Conservation (phyloP, 805 yeast species). For the Kodamaea restingae region DNA sequence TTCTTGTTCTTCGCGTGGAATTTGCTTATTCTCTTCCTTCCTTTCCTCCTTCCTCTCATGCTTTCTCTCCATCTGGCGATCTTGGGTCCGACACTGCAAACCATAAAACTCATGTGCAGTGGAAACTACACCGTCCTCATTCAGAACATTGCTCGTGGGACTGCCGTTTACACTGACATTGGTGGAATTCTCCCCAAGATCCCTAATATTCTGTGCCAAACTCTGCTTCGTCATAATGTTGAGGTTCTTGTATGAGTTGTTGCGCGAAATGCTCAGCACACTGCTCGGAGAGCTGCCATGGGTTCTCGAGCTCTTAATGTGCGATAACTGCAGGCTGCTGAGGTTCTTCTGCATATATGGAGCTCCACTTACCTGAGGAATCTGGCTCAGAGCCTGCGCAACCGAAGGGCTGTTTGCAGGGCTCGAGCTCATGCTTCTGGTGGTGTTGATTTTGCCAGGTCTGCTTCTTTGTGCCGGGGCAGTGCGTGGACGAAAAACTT, state of each 20-base stretch:
- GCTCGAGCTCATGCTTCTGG: neutral
- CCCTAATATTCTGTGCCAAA: constrained; percentile 23
- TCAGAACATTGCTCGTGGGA: too few species aligned
- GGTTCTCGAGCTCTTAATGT: constrained; percentile 5
- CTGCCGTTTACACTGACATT: too few species aligned
- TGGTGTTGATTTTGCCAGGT: constrained; percentile 27
- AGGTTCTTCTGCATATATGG: too few species aligned
- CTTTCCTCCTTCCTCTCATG: too few species aligned
- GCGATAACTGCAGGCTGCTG: too few species aligned
- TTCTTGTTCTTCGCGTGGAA: too few species aligned
- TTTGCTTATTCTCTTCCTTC: too few species aligned
- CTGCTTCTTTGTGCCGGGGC: constrained; percentile 37
- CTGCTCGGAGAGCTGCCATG: constrained; percentile 3
- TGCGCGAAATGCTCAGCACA: constrained; percentile 1
- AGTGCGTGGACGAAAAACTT: constrained; percentile 45
- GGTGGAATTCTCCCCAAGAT: too few species aligned
- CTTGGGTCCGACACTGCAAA: too few species aligned
- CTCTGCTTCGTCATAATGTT: constrained; percentile 15
- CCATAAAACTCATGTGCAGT: neutral
- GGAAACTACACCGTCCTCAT: neutral
- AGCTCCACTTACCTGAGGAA: too few species aligned
- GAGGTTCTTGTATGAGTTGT: constrained; percentile 16
- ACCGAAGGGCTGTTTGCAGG: constrained; percentile 6
- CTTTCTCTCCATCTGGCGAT: too few species aligned
- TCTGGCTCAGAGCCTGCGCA: too few species aligned